A percentile compares a stretch with the other conserved stretches of the same genome.
phyloP scores from a whole-genome alignment of 1,139 yeast species.

The Nadsonia commutata region DNA sequence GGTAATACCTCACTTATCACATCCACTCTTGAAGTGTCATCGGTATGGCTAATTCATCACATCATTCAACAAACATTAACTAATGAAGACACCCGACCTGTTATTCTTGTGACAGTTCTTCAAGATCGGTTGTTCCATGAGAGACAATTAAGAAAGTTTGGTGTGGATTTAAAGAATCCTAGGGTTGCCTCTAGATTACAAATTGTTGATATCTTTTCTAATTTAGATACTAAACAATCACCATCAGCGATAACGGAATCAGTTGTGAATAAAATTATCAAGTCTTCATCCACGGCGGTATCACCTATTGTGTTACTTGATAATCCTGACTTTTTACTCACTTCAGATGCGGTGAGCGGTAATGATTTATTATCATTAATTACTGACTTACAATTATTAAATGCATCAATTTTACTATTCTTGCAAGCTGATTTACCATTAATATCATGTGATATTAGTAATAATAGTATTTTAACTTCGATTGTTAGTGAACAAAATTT shows the following conservation, averaged over 20 bases:
- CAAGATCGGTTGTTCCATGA: background rate
- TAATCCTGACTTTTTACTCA: background rate
- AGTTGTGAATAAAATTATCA: background rate
- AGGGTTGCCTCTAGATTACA: background rate
- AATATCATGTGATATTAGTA: background rate
- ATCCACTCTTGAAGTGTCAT: background rate
- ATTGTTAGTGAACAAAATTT: constrained; percentile 28
- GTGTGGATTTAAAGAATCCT: background rate
- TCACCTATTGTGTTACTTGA: background rate
- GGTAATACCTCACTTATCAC: background rate
- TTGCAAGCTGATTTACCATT: background rate
- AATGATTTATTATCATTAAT: background rate
- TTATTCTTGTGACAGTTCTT: background rate
- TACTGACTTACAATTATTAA: background rate
- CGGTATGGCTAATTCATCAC: background rate
- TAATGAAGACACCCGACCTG: background rate
- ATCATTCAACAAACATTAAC: background rate
- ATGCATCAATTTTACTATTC: background rate
- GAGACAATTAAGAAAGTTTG: background rate
- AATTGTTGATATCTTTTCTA: background rate
- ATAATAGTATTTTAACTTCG: constrained; percentile 4
- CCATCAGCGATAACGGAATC: background rate
- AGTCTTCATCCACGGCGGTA: background rate
- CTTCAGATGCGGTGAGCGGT: background rate
- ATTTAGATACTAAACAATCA: background rate